phyloP scores from a whole-genome alignment of 2,329 filamentous ascomycete genomes.

The Aaosphaeria arxii region DNA sequence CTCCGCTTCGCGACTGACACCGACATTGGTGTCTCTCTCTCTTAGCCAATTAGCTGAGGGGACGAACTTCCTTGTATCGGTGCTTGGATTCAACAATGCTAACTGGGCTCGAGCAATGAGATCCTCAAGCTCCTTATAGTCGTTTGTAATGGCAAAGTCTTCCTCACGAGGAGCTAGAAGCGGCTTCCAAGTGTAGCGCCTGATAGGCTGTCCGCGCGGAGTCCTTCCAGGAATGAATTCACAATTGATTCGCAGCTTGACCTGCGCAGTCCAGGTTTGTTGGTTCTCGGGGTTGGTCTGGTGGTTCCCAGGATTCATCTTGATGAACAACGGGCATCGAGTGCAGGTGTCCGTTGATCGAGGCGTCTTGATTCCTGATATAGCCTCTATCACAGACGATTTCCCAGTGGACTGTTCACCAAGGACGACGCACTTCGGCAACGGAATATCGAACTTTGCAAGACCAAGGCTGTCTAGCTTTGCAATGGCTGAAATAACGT shows the following conservation, averaged over 20 bases:
- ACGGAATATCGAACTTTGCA: slow-evolving; percentile 61
- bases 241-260: background rate
- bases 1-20: slow-evolving; percentile 45
- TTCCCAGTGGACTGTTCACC: slow-evolving; percentile 80
- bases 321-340: slow-evolving; percentile 76
- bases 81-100: slow-evolving; percentile 68
- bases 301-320: slow-evolving; percentile 60
- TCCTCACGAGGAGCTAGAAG: slow-evolving; percentile 31
- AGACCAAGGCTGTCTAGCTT: slow-evolving; percentile 68
- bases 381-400: slow-evolving; percentile 55
- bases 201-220: slow-evolving; percentile 58
- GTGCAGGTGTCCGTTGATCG: slow-evolving; percentile 73
- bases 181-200: slow-evolving; percentile 54
- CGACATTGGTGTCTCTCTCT: slow-evolving; percentile 7
- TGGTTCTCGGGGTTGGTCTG: no score
- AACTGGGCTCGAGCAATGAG: slow-evolving; percentile 72
- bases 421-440: slow-evolving; percentile 79
- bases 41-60: no score
- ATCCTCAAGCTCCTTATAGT: slow-evolving; percentile 63
- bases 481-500: slow-evolving; percentile 62
- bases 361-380: slow-evolving; percentile 66
- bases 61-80: slow-evolving; percentile 43
- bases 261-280: background rate
- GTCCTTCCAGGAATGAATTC: background rate
- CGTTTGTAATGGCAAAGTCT: slow-evolving; percentile 62